Evolutionary conservation across 2,329 filamentous ascomycete species (phyloP).

Genomic region (Dryadomyces quercus-mongolicae): DNA sequence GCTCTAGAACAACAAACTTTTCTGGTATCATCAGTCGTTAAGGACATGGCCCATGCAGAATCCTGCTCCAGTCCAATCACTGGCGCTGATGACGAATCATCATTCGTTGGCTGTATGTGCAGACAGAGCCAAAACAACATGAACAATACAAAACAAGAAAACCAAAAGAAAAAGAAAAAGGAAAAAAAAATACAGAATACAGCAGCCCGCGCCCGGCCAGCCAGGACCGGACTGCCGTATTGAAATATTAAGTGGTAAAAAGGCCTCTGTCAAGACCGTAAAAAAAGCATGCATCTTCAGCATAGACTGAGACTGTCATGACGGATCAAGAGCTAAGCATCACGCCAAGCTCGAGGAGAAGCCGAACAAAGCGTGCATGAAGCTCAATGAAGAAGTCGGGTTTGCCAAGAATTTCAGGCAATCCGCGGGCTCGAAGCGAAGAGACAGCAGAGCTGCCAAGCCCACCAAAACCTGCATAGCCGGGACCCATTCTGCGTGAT

Average conservation of each 20-base stretch:
- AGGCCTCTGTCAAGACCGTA: too few relatives aligned
- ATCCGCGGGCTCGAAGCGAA: slow-evolving; percentile 43
- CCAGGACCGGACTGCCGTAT: background rate
- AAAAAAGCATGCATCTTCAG: background rate
- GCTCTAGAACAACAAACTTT: background rate
- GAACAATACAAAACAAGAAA: background rate
- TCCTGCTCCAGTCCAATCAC: background rate
- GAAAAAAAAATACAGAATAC: background rate
- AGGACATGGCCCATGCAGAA: background rate
- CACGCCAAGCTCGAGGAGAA: slow-evolving; percentile 47
- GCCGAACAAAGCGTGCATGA: slow-evolving; percentile 49
- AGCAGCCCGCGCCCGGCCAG: background rate
- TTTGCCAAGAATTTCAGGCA: slow-evolving; percentile 53
- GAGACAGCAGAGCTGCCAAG: slow-evolving; percentile 39
- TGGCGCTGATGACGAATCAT: background rate
- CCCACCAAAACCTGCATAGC: slow-evolving; percentile 39
- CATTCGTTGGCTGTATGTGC: background rate
- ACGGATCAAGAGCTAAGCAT: slow-evolving; percentile 32
- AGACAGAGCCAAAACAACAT: background rate
- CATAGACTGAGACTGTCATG: background rate
- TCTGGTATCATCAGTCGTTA: background rate
- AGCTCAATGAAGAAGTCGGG: slow-evolving; percentile 59
- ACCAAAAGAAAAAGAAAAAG: background rate
- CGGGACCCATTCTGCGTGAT: slow-evolving; percentile 44
- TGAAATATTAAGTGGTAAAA: background rate